phyloP scores from a whole-genome alignment of 352 stramenopile genomes.

The Pythium rishiriense region DNA sequence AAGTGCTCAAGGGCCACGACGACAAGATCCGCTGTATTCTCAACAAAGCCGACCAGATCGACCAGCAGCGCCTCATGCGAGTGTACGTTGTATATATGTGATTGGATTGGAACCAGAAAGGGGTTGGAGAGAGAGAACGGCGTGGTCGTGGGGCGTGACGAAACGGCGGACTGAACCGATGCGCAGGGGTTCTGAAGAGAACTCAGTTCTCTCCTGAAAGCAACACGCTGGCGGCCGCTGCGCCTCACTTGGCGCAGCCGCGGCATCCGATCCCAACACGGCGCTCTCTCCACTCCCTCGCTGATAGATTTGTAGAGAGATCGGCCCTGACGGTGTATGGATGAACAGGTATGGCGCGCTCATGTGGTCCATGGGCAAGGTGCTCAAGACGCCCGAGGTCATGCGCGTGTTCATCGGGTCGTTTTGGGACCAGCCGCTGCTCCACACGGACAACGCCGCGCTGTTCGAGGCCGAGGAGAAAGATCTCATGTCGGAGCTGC shows the following conservation, averaged over 20 bases:
- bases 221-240: constrained; percentile 3
- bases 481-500: constrained; percentile 97
- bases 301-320: too few species aligned
- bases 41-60: constrained; percentile 99
- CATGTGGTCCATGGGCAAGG: constrained; percentile 98
- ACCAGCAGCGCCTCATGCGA: constrained; percentile 97
- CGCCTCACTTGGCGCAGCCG: background rate
- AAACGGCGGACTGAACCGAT: constrained; percentile 29
- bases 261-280: constrained; percentile 23
- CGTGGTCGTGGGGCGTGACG: constrained; percentile 19
- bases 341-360: constrained; percentile 93
- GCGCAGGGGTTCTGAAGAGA: constrained; percentile 48
- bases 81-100: constrained; percentile 53
- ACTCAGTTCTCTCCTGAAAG: constrained; percentile 27
- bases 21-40: constrained; percentile 99
- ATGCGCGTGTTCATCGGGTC: constrained; percentile 97
- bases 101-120: constrained; percentile 4
- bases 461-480: constrained; percentile 97
- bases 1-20: constrained; percentile 95
- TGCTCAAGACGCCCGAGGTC: constrained; percentile 97
- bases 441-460: constrained; percentile 88
- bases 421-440: constrained; percentile 94
- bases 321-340: constrained; percentile 7
- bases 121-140: background rate
- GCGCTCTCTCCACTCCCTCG: background rate